Conservation (phyloP, 2,329 filamentous ascomycete species). For the Aspergillus luchuensis region DNA sequence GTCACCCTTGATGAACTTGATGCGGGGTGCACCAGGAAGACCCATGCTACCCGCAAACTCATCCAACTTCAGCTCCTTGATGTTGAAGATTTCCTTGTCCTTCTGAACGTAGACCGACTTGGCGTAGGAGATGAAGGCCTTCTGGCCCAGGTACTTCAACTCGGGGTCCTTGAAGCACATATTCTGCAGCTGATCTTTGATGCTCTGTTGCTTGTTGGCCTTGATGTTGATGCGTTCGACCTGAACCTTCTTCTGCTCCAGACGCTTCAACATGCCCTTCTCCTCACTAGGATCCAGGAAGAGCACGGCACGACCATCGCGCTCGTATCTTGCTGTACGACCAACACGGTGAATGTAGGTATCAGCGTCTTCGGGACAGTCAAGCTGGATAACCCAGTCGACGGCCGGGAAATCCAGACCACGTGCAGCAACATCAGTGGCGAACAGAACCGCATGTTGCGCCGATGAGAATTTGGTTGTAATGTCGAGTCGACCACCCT, state of each 20-base stretch:
- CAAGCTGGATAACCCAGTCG: constrained; percentile 98
- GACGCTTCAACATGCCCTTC: constrained; percentile 79
- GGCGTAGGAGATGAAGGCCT: constrained; percentile 89
- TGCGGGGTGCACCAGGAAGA: constrained; percentile 85
- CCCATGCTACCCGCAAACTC: constrained; percentile 83
- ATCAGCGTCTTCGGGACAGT: constrained; percentile 93
- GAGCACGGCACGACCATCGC: constrained; percentile 80
- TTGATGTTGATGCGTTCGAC: constrained; percentile 84
- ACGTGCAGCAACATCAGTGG: constrained; percentile 91
- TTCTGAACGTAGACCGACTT: constrained; percentile 84
- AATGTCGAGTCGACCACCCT: constrained; percentile 82
- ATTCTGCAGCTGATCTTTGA: constrained; percentile 82
- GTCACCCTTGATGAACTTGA: constrained; percentile 89
- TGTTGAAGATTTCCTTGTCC: constrained; percentile 87
- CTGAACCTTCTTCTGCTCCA: constrained; percentile 87
- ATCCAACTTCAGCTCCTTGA: constrained; percentile 81
- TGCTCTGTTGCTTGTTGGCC: constrained; percentile 83
- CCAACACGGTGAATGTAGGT: constrained; percentile 98
- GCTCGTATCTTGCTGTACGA: constrained; percentile 89
- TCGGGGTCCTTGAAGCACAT: constrained; percentile 96
- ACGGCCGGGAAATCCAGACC: constrained; percentile 95
- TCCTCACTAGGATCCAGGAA: constrained; percentile 94
- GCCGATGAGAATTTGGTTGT: constrained; percentile 79
- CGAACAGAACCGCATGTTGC: constrained; percentile 85
- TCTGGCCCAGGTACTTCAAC: constrained; percentile 92